Conservation (phyloP, 164 flowering plant genomes). For the Protea cynaroides region DNA sequence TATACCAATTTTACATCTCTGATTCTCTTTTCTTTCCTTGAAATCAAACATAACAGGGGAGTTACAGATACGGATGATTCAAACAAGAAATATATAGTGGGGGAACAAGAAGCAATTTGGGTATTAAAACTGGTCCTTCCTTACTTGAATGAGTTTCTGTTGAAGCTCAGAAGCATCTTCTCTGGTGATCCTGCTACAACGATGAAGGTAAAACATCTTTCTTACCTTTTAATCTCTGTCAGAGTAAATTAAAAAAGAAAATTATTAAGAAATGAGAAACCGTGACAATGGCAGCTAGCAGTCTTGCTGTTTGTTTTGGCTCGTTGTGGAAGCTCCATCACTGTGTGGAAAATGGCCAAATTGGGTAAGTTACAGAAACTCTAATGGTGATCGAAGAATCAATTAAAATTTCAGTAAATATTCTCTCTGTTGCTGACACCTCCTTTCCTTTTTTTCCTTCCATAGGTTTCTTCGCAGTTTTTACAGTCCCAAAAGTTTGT, state of each 20-base stretch:
- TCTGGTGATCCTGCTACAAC: conserved; percentile 90
- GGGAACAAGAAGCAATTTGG: conserved; percentile 86
- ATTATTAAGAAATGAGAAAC: neutral
- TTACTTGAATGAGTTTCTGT: conserved; percentile 66
- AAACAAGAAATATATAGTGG: conserved; percentile 32
- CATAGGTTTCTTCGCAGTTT: conserved; percentile 82
- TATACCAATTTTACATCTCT: neutral
- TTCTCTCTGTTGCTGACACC: neutral
- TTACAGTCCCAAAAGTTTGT: conserved; percentile 73
- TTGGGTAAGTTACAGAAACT: conserved; percentile 41
- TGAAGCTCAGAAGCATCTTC: conserved; percentile 55
- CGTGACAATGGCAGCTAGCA: conserved; percentile 58
- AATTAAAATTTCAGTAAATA: no score
- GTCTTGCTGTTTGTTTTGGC: conserved; percentile 75
- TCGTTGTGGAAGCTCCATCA: conserved; percentile 74
- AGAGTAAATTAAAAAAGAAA: no score
- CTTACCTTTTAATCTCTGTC: no score
- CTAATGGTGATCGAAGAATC: no score
- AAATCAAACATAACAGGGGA: conserved; percentile 33
- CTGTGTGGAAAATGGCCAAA: conserved; percentile 76
- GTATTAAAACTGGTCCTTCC: conserved; percentile 60
- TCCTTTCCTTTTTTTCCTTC: neutral
- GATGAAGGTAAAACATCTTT: conserved; percentile 56
- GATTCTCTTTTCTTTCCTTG: neutral
- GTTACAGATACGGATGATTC: conserved; percentile 24